phyloP scores from a whole-genome alignment of 2,329 filamentous ascomycete species.

The Penicillium sp. region DNA sequence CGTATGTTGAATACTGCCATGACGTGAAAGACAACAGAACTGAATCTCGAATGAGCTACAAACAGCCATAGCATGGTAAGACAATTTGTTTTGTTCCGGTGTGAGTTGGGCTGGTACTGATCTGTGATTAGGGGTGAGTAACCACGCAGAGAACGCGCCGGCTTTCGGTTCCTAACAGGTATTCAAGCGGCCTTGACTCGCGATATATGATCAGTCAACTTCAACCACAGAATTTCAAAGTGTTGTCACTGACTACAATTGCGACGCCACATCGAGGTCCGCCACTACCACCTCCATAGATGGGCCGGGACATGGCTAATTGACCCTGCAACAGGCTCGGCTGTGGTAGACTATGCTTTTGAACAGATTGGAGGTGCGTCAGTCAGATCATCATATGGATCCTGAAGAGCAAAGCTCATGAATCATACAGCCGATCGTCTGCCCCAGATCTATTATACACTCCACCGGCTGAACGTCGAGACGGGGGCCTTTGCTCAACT shows the following conservation, averaged over 20 bases:
- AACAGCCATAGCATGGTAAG: conserved; percentile 50
- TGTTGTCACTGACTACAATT: conserved; percentile 65
- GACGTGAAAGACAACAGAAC: background rate
- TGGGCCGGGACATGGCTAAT: conserved; percentile 2
- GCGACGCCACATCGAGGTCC: conserved; percentile 59
- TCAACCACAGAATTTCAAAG: conserved; percentile 65
- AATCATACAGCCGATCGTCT: conserved; percentile 51
- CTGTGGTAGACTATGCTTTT: conserved; percentile 62
- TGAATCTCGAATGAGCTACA: background rate
- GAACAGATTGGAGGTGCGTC: conserved; percentile 54
- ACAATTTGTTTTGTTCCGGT: background rate
- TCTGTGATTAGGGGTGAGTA: conserved; percentile 34
- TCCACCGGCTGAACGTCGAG: conserved; percentile 55
- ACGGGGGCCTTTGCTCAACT: conserved; percentile 62
- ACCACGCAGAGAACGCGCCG: background rate
- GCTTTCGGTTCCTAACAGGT: conserved; percentile 6
- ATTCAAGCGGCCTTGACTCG: conserved; percentile 57
- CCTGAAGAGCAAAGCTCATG: conserved; percentile 2
- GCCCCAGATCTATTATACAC: conserved; percentile 54
- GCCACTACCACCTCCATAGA: background rate
- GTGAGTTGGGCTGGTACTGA: conserved; percentile 1
- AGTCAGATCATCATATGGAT: background rate
- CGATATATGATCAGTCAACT: conserved; percentile 63
- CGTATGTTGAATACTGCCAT: conserved; percentile 44
- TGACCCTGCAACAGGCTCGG: conserved; percentile 45